Conservation (phyloP, 257 asterid species). For the Linaria vulgaris region DNA sequence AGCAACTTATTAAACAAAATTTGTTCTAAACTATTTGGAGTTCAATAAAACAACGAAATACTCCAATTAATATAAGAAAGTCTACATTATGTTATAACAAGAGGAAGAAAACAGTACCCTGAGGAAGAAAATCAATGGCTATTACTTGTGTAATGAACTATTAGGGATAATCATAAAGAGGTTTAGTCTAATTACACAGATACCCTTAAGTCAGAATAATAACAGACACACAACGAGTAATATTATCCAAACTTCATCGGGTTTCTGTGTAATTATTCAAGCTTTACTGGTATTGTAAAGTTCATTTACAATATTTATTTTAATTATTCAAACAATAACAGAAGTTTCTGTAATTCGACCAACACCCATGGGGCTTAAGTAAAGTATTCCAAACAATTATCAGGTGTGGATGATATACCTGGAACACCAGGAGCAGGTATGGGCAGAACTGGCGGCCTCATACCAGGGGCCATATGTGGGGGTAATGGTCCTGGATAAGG, state of each 20-base stretch:
- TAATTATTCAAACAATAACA: background rate
- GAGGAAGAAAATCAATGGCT: too few relatives aligned
- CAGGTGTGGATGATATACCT: slow-evolving; percentile 28
- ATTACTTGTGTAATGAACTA: too few relatives aligned
- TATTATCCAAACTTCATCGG: too few relatives aligned
- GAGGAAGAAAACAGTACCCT: background rate
- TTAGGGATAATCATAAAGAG: too few relatives aligned
- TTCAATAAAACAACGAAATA: background rate
- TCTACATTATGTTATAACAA: background rate
- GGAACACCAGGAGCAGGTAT: slow-evolving; percentile 45
- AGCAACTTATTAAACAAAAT: slow-evolving; percentile 1
- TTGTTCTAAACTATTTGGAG: background rate
- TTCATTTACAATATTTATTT: too few relatives aligned
- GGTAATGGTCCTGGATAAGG: slow-evolving; percentile 42
- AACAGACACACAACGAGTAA: too few relatives aligned
- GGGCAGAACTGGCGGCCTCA: slow-evolving; percentile 49
- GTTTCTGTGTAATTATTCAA: too few relatives aligned
- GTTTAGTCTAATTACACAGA: too few relatives aligned
- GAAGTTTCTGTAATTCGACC: background rate
- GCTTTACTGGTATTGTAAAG: too few relatives aligned
- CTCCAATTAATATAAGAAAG: background rate
- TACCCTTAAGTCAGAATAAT: too few relatives aligned
- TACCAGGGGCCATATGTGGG: slow-evolving; percentile 43
- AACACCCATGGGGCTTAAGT: background rate
- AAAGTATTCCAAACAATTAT: slow-evolving; percentile 10